Conservation (phyloP, 441 rosid species). For the Flueggea neowawraea region DNA sequence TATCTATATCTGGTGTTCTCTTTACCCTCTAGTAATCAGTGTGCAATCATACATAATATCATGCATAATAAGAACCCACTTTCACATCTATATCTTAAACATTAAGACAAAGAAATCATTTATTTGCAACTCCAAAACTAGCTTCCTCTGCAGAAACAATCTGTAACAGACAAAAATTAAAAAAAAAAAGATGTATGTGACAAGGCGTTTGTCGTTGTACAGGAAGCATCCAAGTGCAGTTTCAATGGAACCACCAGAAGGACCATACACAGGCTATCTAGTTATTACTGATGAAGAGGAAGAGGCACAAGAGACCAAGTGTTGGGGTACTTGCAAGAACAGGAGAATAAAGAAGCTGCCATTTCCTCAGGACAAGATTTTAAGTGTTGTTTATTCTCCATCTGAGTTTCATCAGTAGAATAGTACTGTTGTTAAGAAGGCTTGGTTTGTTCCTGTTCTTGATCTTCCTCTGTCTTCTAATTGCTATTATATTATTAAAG, state of each 20-base stretch:
- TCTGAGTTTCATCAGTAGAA: constrained; percentile 36
- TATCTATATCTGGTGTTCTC: not conserved
- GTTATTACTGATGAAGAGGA: constrained; percentile 56
- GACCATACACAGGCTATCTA: constrained; percentile 52
- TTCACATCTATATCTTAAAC: no score
- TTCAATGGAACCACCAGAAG: constrained; percentile 41
- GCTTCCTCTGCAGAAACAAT: not conserved
- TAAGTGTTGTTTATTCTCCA: constrained; percentile 23
- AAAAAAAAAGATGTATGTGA: constrained; percentile 45
- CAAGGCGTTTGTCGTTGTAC: constrained; percentile 56
- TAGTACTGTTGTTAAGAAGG: constrained; percentile 35
- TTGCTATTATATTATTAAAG: constrained; percentile 63
- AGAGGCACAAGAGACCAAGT: constrained; percentile 30
- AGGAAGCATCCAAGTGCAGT: constrained; percentile 35
- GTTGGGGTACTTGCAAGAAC: constrained; percentile 42
- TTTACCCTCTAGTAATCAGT: not conserved
- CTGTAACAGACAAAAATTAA: not conserved
- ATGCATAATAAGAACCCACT: no score
- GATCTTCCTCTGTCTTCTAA: constrained; percentile 70
- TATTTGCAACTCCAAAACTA: no score
- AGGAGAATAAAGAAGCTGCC: constrained; percentile 33
- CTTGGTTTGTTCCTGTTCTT: constrained; percentile 72
- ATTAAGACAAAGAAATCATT: no score
- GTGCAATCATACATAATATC: no score
- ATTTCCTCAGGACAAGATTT: constrained; percentile 55